A percentile compares a stretch with the other conserved stretches of the same genome.
phyloP scores from a whole-genome alignment of 192 early-diverging fungal species.

The Phlyctochytrium arcticum region DNA sequence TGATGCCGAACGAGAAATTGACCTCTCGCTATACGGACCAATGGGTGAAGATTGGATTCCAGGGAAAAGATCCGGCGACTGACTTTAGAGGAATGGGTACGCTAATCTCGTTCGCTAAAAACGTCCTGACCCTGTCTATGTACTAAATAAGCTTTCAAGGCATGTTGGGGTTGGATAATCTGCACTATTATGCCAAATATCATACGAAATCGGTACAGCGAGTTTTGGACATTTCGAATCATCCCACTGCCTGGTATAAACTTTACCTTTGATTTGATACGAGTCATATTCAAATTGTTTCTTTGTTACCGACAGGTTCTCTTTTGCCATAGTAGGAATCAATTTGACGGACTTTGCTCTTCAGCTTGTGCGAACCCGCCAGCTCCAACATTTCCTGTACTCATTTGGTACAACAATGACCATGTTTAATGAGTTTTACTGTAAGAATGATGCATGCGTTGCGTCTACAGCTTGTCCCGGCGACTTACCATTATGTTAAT shows the following conservation, averaged over 20 bases:
- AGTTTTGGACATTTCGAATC: slow-evolving; percentile 57
- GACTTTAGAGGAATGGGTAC: slow-evolving; percentile 84
- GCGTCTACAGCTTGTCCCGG: not conserved
- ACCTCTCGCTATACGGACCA: slow-evolving; percentile 49
- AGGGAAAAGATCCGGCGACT: slow-evolving; percentile 77
- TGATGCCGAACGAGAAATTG: slow-evolving; percentile 54
- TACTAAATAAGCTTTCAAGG: too few species aligned
- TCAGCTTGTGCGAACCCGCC: slow-evolving; percentile 52
- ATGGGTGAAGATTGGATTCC: slow-evolving; percentile 79
- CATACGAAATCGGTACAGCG: slow-evolving; percentile 51
- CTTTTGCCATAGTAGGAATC: slow-evolving; percentile 78
- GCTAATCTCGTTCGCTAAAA: too few species aligned
- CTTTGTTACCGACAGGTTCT: slow-evolving; percentile 48
- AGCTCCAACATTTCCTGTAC: slow-evolving; percentile 63
- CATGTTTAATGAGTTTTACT: slow-evolving; percentile 69
- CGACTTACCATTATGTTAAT: not conserved
- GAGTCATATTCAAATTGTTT: too few species aligned
- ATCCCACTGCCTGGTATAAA: slow-evolving; percentile 60
- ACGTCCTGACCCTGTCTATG: too few species aligned
- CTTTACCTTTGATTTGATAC: not conserved
- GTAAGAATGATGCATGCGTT: slow-evolving; percentile 41
- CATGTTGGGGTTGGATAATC: slow-evolving; percentile 69
- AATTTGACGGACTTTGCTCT: slow-evolving; percentile 68
- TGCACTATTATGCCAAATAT: slow-evolving; percentile 58
- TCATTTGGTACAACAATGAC: slow-evolving; percentile 51